Percentiles rank a stretch among this genome's conserved stretches.
phyloP scores from a whole-genome alignment of 495 filamentous ascomycete species.

The Sabuloglossum arenarium region DNA sequence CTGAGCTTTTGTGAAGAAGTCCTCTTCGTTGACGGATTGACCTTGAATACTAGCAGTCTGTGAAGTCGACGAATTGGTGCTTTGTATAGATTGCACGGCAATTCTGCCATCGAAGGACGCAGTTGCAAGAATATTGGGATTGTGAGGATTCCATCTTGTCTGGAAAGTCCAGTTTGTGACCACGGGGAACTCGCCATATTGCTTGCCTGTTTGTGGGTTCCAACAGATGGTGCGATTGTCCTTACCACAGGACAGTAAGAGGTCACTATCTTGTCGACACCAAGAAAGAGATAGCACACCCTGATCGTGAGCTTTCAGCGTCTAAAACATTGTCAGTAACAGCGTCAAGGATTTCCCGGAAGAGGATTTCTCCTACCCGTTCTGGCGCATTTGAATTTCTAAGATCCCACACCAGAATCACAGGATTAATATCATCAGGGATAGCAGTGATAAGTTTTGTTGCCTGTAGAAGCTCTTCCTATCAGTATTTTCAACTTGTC shows the following conservation, averaged over 20 bases:
- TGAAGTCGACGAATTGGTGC: conserved; percentile 38
- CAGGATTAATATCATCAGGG: conserved; percentile 72
- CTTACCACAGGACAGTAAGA: conserved; percentile 87
- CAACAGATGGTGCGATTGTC: conserved; percentile 91
- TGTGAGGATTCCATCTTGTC: conserved; percentile 82
- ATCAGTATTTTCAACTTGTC: neutral
- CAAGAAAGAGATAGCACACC: conserved; percentile 89
- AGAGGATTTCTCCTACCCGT: conserved; percentile 23
- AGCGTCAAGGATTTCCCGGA: neutral
- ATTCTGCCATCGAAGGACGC: conserved; percentile 96
- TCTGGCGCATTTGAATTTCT: conserved; percentile 92
- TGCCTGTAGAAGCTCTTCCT: conserved; percentile 20
- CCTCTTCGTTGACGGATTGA: conserved; percentile 67
- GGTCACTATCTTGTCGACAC: conserved; percentile 79
- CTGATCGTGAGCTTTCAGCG: conserved; percentile 70
- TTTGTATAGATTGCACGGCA: conserved; percentile 77
- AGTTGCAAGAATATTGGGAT: conserved; percentile 77
- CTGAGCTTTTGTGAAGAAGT: conserved; percentile 90
- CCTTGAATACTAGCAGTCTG: conserved; percentile 32
- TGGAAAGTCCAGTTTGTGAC: conserved; percentile 98
- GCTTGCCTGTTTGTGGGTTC: conserved; percentile 80
- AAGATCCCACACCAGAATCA: conserved; percentile 86
- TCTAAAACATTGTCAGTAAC: conserved; percentile 18
- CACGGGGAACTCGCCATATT: conserved; percentile 81
- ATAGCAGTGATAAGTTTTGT: conserved; percentile 87